Evolutionary conservation across 805 yeast genomes (phyloP), one percentile per base, ranked within the genome.

Genomic region (Candida ipomoeae): DNA sequence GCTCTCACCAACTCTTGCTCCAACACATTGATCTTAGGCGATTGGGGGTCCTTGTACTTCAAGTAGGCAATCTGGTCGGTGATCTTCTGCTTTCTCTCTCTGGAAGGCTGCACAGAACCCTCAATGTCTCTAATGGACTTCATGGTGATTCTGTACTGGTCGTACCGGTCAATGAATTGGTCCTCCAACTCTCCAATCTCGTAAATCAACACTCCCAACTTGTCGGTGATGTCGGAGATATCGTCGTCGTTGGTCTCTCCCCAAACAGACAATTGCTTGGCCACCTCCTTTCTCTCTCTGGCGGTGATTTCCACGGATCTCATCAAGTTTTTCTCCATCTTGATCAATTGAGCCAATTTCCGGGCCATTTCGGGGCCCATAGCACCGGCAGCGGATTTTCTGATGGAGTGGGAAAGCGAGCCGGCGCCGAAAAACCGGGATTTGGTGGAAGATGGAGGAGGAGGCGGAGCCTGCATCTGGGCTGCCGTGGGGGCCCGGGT

Each of bases 401-500:
- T 80, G 64, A 84, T 70, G n/a, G 80, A 66, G 50, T 81, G 78
- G 45, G 82, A 73, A 63, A 80, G 67, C 14, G 81, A 78, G 50
- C 91, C 89, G 70, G 84, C 83, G 65, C 98, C 98, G 65, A 94
- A 92, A 76, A 91, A 92, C 65, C 84, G 84, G 62, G 84, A 81
- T 77, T 89, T 89, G 64, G 97, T 87, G 48, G 96, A 76, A 32
- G 97, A 84, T 39, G 96, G 85, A 58, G 97, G 98, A 44, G 98
- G 98, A 49, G 96, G 92, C 33, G 98, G 97, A 46, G 87, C 80
- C 69, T 86, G 91, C 73, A 92, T 73, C 74, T 92, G 97, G 59
- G 96, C 82, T 53, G 98, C 98, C 51, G 99, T 91, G 55, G 99
- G 99, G 37, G 97, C 98, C 73, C 96, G 87, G 50, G 85, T 71